These are phyloP conservation scores for Irpex sp. DNA, from an alignment of 1,284 basidiomycete species.

Conservation along the genomic window DNA sequence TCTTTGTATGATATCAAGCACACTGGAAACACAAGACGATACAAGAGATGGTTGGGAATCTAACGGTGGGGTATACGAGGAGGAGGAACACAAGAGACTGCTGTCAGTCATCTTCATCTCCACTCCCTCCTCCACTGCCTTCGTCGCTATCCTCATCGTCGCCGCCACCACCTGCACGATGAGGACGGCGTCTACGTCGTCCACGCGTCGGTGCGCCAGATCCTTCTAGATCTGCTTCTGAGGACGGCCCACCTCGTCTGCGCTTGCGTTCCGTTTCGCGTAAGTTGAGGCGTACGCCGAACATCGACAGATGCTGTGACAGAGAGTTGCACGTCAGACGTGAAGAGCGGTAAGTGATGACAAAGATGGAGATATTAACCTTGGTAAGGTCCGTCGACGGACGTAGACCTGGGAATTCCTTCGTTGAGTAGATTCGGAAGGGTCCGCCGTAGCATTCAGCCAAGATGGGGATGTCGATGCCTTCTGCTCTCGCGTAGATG, in stretches of 20 bases:
- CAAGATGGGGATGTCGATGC: constrained; percentile 45
- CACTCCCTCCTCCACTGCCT: constrained; percentile 1
- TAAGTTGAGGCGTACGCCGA: constrained; percentile 68
- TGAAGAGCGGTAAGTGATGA: no score
- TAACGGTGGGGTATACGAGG: background rate
- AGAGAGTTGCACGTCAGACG: no score
- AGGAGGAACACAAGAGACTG: background rate
- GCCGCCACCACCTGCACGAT: background rate
- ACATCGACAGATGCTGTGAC: constrained; percentile 57
- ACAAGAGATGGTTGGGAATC: background rate
- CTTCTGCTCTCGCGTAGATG: constrained; percentile 18
- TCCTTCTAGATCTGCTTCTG: background rate
- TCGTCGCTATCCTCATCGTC: constrained; percentile 9
- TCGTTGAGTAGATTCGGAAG: constrained; percentile 75
- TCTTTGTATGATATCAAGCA: background rate
- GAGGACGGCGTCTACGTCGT: constrained; percentile 6
- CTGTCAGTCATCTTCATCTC: constrained; percentile 6
- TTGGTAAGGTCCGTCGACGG: constrained; percentile 75
- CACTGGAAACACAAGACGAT: background rate
- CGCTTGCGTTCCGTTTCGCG: constrained; percentile 67
- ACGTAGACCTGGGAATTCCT: constrained; percentile 73
- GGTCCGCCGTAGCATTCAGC: constrained; percentile 67
- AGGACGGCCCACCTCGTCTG: constrained; percentile 21
- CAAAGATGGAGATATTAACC: constrained; percentile 26
- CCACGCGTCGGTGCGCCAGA: constrained; percentile 1